Base-by-base conservation (phyloP, 768 basidiomycete species). In the Leccinum sublutescens region DNA sequence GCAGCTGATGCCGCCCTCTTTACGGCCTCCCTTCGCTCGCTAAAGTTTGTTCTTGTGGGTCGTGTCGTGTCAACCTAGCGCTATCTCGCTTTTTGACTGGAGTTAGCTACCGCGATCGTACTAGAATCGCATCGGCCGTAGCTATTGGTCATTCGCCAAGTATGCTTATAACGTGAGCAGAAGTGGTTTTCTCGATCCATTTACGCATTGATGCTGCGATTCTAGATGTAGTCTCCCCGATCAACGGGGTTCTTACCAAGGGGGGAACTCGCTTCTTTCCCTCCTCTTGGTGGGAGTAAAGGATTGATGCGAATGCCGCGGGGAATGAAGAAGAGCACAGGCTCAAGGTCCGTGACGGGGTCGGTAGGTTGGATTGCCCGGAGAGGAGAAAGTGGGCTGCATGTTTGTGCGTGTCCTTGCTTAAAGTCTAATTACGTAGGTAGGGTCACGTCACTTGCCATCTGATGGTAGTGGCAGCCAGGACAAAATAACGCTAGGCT, bases 371-470 rank as follows among this genome's bases (percentile, higher is more conserved):
- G 59, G 57, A 64, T 40, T 66, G 31, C 66, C 61, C 51, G 55
- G 66, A 64, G 57, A 50, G 60, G 61, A 56, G 55, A 56, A 54
- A 57, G 58, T 55, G 58, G 54, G 64, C 65, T 58, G 64, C 67
- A 56, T 63, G 57, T 47, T 57, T 68, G 70, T 63, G 71, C 72
- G 57, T 74, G 71, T 58, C 54, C 33, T 73, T 75, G 72, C 65
- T 67, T 75, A 74, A 73, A 73, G 72, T 67, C 73, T 73, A 74
- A 73, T 73, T 73, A 73, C 72, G 72, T 73, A 62, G 55, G 45
- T 51, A 61, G 54, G 38, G 60, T 74, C 63, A 73, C 73, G 71
- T 74, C 73, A 67, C 64, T 50, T 50, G 57, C 58, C 67, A 70
- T 62, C 61, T 65, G 70, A 72, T 72, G 68, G 48, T 23, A 59